A percentile compares a stretch with the other conserved stretches of the same genome.
phyloP scores from a whole-genome alignment of 169 alveolate species.

The Cryptosporidium andersoni region DNA sequence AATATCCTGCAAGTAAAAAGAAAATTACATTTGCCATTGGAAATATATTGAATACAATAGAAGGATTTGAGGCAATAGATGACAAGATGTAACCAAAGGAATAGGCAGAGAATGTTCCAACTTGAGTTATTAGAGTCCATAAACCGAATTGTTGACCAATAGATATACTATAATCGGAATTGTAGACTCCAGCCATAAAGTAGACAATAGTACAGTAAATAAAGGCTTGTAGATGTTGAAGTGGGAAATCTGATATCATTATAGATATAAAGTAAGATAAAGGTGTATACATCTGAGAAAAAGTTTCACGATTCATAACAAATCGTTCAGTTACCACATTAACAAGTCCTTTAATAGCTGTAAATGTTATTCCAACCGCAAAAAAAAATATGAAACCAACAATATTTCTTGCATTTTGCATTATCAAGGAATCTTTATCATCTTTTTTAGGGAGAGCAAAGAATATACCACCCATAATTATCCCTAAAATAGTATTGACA shows the following conservation, averaged over 20 bases:
- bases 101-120: slow-evolving; percentile 16
- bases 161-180: slow-evolving; percentile 19
- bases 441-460: slow-evolving; percentile 49
- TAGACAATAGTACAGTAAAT: slow-evolving; percentile 41
- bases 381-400: slow-evolving; percentile 45
- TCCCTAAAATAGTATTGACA: slow-evolving; percentile 34
- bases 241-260: slow-evolving; percentile 53
- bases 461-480: slow-evolving; percentile 53
- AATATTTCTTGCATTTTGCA: slow-evolving; percentile 56
- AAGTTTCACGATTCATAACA: slow-evolving; percentile 66
- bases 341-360: slow-evolving; percentile 35
- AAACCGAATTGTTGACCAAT: slow-evolving; percentile 59
- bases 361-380: slow-evolving; percentile 36
- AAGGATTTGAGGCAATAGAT: slow-evolving; percentile 14
- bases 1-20: slow-evolving; percentile 79
- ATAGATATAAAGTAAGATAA: slow-evolving; percentile 46
- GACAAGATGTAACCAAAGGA: slow-evolving; percentile 47
- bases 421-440: slow-evolving; percentile 9
- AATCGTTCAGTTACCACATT: slow-evolving; percentile 33
- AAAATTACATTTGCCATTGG: slow-evolving; percentile 30
- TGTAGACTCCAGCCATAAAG: slow-evolving; percentile 50
- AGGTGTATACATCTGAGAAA: slow-evolving; percentile 64
- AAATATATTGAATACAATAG: slow-evolving; percentile 29
- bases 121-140: slow-evolving; percentile 53
- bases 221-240: slow-evolving; percentile 52